A percentile compares a stretch with the other conserved stretches of the same genome.
Evolutionary conservation across 2,329 filamentous ascomycete genomes (phyloP).

Genomic region (Corinectria fuckeliana): DNA sequence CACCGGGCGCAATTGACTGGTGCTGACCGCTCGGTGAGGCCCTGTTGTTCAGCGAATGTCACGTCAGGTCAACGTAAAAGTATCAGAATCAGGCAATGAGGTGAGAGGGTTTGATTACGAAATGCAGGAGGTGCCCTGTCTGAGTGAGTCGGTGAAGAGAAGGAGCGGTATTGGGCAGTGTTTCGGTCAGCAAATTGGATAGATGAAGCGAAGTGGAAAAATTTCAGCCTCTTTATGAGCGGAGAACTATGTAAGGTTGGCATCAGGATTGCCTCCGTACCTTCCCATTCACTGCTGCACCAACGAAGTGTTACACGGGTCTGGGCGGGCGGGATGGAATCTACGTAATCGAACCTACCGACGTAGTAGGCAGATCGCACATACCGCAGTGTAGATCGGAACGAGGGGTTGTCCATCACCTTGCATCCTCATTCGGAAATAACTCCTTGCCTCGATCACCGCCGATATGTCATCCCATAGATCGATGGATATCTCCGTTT

Average conservation of each 20-base stretch:
- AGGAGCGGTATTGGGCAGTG: constrained; percentile 5
- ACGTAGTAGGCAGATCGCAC: constrained; percentile 26
- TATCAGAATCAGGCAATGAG: constrained; percentile 31
- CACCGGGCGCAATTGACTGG: constrained; percentile 23
- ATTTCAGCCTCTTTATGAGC: not conserved
- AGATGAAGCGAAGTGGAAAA: not conserved
- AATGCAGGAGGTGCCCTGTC: constrained; percentile 18
- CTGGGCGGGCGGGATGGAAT: constrained; percentile 8
- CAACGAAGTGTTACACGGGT: not conserved
- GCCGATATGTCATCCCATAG: not conserved
- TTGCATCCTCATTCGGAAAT: constrained; percentile 14
- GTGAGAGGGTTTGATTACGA: constrained; percentile 23
- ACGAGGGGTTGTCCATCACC: constrained; percentile 18
- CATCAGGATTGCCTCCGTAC: constrained; percentile 15
- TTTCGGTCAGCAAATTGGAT: constrained; percentile 16
- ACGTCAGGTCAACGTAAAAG: constrained; percentile 19
- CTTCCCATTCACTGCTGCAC: constrained; percentile 11
- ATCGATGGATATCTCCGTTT: constrained; percentile 22
- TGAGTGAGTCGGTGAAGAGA: constrained; percentile 20
- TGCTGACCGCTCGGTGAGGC: constrained; percentile 24
- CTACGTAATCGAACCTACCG: constrained; percentile 6
- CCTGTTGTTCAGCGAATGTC: constrained; percentile 8
- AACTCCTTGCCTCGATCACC: not conserved
- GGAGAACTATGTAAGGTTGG: not conserved
- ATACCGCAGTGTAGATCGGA: constrained; percentile 29